Percentiles rank a stretch among this genome's conserved stretches.
These are phyloP conservation scores for Rutstroemia sydowiana DNA, from an alignment of 2,329 filamentous ascomycete genomes.

Conservation along the genomic window DNA sequence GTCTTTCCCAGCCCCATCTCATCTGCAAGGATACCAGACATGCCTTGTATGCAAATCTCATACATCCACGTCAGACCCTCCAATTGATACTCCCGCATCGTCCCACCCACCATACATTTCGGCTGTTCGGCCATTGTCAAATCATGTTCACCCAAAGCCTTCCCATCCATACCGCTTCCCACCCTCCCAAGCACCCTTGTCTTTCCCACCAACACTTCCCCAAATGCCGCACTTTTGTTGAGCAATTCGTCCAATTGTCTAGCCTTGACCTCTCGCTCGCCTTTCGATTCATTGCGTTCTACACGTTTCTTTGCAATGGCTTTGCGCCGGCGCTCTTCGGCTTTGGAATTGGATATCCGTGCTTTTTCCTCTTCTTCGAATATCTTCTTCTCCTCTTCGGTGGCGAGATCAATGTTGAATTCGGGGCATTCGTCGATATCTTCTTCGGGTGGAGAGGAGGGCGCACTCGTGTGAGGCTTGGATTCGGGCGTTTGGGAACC, in stretches of 20 bases:
- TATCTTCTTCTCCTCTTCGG: constrained; percentile 25
- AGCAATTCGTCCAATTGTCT: constrained; percentile 52
- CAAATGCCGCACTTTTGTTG: constrained; percentile 52
- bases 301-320: constrained; percentile 38
- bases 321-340: constrained; percentile 30
- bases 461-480: constrained; percentile 18
- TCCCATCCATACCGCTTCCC: constrained; percentile 52
- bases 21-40: constrained; percentile 54
- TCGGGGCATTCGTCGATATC: constrained; percentile 9
- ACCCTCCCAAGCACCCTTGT: constrained; percentile 56
- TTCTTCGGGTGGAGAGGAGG: constrained; percentile 21
- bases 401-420: constrained; percentile 18
- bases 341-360: constrained; percentile 40
- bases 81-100: constrained; percentile 89
- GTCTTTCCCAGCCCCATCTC: constrained; percentile 57
- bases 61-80: constrained; percentile 94
- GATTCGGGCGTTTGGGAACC: constrained; percentile 17
- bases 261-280: constrained; percentile 50
- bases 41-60: constrained; percentile 52
- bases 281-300: constrained; percentile 38
- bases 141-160: constrained; percentile 55
- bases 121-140: constrained; percentile 80
- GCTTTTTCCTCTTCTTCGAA: constrained; percentile 40
- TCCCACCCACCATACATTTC: constrained; percentile 73
- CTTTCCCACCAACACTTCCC: constrained; percentile 56